Conservation (phyloP, 1,284 basidiomycete genomes). For the Ceratobasidium sp. region DNA sequence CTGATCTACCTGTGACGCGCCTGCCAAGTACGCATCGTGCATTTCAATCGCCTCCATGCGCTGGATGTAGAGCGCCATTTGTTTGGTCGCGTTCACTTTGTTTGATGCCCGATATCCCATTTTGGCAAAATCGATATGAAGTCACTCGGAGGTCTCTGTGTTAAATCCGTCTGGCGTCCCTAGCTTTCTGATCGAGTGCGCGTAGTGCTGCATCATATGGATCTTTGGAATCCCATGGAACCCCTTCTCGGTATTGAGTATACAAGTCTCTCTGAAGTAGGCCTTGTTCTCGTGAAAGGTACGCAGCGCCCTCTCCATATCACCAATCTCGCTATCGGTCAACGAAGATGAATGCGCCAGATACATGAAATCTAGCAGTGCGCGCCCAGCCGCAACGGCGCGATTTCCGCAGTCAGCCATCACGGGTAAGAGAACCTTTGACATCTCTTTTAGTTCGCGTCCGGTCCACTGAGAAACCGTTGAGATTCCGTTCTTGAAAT, state of each 20-base stretch:
- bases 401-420: constrained; percentile 46
- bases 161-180: constrained; percentile 48
- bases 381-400: constrained; percentile 48
- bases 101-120: constrained; percentile 44
- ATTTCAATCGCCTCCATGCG: constrained; percentile 43
- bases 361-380: constrained; percentile 59
- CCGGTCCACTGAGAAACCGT: constrained; percentile 55
- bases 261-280: constrained; percentile 56
- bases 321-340: constrained; percentile 56
- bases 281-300: constrained; percentile 56
- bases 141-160: constrained; percentile 46
- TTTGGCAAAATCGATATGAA: constrained; percentile 49
- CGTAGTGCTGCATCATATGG: constrained; percentile 54
- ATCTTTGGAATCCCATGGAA: constrained; percentile 61
- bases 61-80: constrained; percentile 46
- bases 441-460: constrained; percentile 56
- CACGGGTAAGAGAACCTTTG: constrained; percentile 55
- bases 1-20: too few species aligned
- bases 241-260: constrained; percentile 41
- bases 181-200: constrained; percentile 8
- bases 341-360: constrained; percentile 21
- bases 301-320: constrained; percentile 52
- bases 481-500: constrained; percentile 42
- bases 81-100: constrained; percentile 19
- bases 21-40: constrained; percentile 17